Evolutionary conservation across 176 grass and related monocot species (phyloP), one percentile per base, ranked within the genome.

Genomic region (Phoenix roebelenii): DNA sequence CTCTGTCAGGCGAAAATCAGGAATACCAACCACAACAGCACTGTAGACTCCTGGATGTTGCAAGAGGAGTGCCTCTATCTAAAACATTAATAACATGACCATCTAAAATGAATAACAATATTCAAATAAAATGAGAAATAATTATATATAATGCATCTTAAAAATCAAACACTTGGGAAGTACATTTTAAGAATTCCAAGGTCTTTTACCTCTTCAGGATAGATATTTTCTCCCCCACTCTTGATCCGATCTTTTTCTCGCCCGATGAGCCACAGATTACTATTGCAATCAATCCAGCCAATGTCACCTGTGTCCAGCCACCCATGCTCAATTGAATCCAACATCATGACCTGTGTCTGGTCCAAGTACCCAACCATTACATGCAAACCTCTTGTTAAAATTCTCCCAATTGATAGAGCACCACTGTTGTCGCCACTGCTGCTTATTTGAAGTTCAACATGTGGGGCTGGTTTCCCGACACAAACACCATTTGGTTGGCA

Each of bases 181-280:
- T 44, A 6, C 35, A 44, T 44, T 10, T 44, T 44, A 44, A 44
- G 35, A 14, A 44, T 12, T 44, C 7, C 9, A 44, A 44, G 35
- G 35, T 49, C 5, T 66, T 23, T 18, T 73, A 97, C 92, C 87
- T 97, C 92, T 78, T 97, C 92, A 0, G 87, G 92, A 54, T 88
- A 97, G 12, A 97, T 78, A 80, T 91, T 91, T 76, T 97, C 92
- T 23, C 87, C 92, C 50, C 92, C 92, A 2, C 61, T 90, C 69
- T 97, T 97, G 30, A 90, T 88, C 39, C 87, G 50, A 28, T 68
- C 87, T 44, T 97, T 90, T 50, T 85, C 78, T 26, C 92, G 71
- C 3, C 87, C 87, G 76, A 88, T 66, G 22, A 96, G 77, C 86
- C 87, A 90, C 19, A 96, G 51, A 60, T 74, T 74, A 44, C 92